These are phyloP conservation scores for Xylaria sp. DNA, from an alignment of 2,329 filamentous ascomycete genomes.

Conservation along the genomic window DNA sequence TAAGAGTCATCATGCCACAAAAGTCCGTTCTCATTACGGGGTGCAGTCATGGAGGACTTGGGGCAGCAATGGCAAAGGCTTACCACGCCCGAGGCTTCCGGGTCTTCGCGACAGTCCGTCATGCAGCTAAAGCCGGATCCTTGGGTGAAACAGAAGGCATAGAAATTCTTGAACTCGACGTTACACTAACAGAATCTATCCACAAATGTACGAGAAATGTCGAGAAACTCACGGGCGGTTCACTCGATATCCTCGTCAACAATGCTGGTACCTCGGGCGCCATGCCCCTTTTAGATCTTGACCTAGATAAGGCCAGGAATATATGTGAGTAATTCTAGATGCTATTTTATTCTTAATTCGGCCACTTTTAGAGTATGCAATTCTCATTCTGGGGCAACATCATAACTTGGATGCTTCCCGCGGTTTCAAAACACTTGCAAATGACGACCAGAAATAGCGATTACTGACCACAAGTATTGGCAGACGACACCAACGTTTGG, in stretches of 20 bases:
- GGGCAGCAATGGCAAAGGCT: constrained; percentile 14
- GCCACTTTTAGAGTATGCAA: background rate
- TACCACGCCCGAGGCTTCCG: constrained; percentile 9
- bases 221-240: background rate
- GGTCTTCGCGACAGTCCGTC: constrained; percentile 31
- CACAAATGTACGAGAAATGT: background rate
- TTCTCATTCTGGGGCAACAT: background rate
- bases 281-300: constrained; percentile 29
- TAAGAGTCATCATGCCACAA: background rate
- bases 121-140: constrained; percentile 10
- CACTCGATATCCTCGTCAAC: constrained; percentile 33
- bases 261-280: constrained; percentile 20
- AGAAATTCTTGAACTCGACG: constrained; percentile 31
- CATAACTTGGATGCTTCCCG: background rate
- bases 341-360: background rate
- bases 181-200: constrained; percentile 27
- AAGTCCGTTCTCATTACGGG: constrained; percentile 22
- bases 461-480: background rate
- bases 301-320: constrained; percentile 16
- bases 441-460: background rate
- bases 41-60: constrained; percentile 23
- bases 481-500: constrained; percentile 29
- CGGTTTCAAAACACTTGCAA: background rate
- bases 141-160: constrained; percentile 4
- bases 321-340: background rate